A percentile compares a stretch with the other conserved stretches of the same genome.
phyloP scores from a whole-genome alignment of 345 rosid genomes.

The Populus alba region DNA sequence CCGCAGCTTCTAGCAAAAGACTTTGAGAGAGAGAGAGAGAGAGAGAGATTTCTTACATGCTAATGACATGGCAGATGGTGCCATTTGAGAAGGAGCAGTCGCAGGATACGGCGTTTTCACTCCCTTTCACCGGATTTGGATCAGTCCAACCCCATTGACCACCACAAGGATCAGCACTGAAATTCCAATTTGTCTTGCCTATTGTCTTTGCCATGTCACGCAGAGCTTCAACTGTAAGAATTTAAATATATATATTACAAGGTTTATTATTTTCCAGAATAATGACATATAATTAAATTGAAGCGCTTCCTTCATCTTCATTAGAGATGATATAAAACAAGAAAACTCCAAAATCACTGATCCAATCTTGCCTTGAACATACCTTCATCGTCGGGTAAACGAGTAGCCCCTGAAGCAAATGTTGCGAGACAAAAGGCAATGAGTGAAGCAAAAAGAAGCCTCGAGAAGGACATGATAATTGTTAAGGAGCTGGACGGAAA shows the following conservation, averaged over 20 bases:
- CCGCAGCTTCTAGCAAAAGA: too few species aligned
- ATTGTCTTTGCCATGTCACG: conserved; percentile 12
- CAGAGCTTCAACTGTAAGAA: conserved; percentile 1
- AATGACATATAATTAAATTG: background rate
- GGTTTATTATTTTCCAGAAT: background rate
- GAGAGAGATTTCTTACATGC: conserved; percentile 14
- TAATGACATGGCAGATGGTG: conserved; percentile 19
- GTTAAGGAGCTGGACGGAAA: too few species aligned
- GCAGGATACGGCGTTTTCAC: conserved; percentile 2
- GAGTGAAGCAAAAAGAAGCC: too few species aligned
- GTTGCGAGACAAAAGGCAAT: too few species aligned
- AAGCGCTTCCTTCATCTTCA: background rate
- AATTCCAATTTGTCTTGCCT: conserved; percentile 21
- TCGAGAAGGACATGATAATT: too few species aligned
- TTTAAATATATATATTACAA: too few species aligned
- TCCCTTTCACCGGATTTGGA: background rate
- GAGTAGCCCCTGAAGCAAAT: too few species aligned
- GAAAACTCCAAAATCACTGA: too few species aligned
- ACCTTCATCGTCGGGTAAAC: too few species aligned
- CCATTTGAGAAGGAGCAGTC: conserved; percentile 7
- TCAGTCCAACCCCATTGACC: conserved; percentile 3
- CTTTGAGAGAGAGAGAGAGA: too few species aligned
- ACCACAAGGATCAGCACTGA: conserved; percentile 16
- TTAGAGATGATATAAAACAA: too few species aligned
- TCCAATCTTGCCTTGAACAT: too few species aligned